These are phyloP conservation scores for Athelia sp. DNA, from an alignment of 1,284 basidiomycete genomes.

Conservation along the genomic window DNA sequence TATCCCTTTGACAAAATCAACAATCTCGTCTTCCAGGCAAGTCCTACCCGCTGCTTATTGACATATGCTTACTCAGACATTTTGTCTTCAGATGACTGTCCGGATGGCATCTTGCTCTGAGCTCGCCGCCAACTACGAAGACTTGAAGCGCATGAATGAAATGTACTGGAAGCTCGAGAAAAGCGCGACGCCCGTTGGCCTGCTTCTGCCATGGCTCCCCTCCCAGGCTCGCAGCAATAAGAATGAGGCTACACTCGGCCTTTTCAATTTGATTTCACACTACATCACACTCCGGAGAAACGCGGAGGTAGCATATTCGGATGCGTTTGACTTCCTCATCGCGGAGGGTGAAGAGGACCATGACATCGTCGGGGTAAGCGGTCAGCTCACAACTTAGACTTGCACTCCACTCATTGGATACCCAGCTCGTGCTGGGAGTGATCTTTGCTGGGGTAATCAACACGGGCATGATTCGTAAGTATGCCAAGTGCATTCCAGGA, in stretches of 20 bases:
- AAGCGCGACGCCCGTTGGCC: conserved; percentile 25
- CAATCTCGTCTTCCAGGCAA: conserved; percentile 32
- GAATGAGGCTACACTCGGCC: conserved; percentile 20
- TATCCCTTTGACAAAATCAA: conserved; percentile 32
- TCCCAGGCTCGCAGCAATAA: conserved; percentile 23
- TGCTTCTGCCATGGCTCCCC: conserved; percentile 33
- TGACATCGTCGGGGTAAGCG: conserved; percentile 22
- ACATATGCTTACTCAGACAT: no score
- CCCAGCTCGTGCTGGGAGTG: conserved; percentile 23
- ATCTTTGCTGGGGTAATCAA: conserved; percentile 32
- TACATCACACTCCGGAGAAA: conserved; percentile 25
- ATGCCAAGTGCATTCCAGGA: not conserved
- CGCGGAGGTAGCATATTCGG: conserved; percentile 16
- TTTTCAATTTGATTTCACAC: conserved; percentile 21
- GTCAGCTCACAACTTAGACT: not conserved
- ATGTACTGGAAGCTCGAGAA: conserved; percentile 28
- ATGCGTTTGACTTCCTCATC: conserved; percentile 30
- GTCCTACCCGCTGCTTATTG: no score
- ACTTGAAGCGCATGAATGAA: conserved; percentile 19
- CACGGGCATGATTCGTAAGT: conserved; percentile 27
- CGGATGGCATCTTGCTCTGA: conserved; percentile 31
- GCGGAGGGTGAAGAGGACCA: conserved; percentile 22
- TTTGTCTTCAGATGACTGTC: conserved; percentile 29
- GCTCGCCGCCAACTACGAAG: conserved; percentile 23
- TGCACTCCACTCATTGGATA: not conserved